Evolutionary conservation across 1,139 yeast genomes (phyloP).

Genomic region (Insectozyma bohioensis): DNA sequence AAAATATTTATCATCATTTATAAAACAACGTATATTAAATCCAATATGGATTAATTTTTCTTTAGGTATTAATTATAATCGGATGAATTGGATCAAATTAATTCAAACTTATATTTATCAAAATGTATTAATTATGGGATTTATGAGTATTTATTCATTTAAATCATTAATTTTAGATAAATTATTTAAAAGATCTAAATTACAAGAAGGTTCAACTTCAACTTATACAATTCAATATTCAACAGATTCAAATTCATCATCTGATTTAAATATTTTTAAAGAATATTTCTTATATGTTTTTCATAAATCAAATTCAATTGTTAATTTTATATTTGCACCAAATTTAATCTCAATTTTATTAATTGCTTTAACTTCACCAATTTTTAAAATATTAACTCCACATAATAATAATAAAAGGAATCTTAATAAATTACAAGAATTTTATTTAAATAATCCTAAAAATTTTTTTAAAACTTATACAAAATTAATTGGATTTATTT

Average conservation of each 20-base stretch:
- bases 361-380: conserved; percentile 36
- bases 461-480: conserved; percentile 34
- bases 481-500: conserved; percentile 34
- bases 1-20: conserved; percentile 33
- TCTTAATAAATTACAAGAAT: conserved; percentile 9
- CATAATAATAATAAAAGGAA: not conserved
- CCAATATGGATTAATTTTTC: conserved; percentile 47
- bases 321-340: conserved; percentile 39
- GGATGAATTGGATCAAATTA: conserved; percentile 33
- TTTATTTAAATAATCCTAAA: conserved; percentile 23
- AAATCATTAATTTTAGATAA: conserved; percentile 27
- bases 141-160: conserved; percentile 23
- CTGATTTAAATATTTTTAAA: conserved; percentile 15
- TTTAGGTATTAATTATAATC: conserved; percentile 26
- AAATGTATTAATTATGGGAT: conserved; percentile 22
- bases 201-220: too few species aligned
- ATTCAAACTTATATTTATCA: conserved; percentile 27
- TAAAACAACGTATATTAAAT: conserved; percentile 34
- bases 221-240: conserved; percentile 28
- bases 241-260: conserved; percentile 14
- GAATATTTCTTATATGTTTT: conserved; percentile 23
- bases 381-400: conserved; percentile 22
- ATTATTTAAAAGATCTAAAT: too few species aligned
- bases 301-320: conserved; percentile 31
- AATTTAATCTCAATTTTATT: conserved; percentile 37